Evolutionary conservation across 805 yeast genomes (phyloP), one percentile per base, ranked within the genome.

Genomic region (Vanderwaltozyma tropicalis): DNA sequence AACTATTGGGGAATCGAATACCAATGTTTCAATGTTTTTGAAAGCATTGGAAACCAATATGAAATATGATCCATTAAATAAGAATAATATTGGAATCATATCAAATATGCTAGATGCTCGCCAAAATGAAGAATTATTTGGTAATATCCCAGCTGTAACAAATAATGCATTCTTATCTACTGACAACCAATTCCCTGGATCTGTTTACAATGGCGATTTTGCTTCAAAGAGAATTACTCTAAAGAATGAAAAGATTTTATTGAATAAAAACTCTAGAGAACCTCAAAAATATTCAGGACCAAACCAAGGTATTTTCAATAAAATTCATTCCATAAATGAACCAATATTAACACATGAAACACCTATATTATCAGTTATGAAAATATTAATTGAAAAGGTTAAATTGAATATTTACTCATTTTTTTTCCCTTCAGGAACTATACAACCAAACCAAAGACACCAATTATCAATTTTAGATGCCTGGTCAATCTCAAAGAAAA

Each of bases 1-100:
- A 36, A 69, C 76, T 5, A 69, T 81, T 35, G 68, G 68, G 18
- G 70, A 64, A 33, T 66, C 72, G 5, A 68, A 73, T 28, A 57
- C 65, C 7, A 57, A 67, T 26, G 57, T 59, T 6, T 41, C 49
- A 10, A 40, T 41, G 10, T 59, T 57, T 37, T 40, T 57, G 35
- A 39, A 41, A 11, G 39, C 44, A 5, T 22, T 48, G 22, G 47
- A 51, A 28, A 43, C 38, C 8, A 44, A 41, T 31, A 18, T 27
- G 4, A 14, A 27, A 14, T n/a, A 4, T 5, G 13, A 27, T 14
- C 4, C 16, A 27, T 13, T 17, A n/a, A 17, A 29, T 50, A 9
- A 6, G 42, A 43, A 30, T 16, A 17, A 7, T 7, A 5, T 24
- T 25, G 13, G 15, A 14, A 32, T 4, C 14, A 29, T 4, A 29